Evolutionary conservation across 306 rosid genomes (phyloP).

Genomic region (Geum urbanum): DNA sequence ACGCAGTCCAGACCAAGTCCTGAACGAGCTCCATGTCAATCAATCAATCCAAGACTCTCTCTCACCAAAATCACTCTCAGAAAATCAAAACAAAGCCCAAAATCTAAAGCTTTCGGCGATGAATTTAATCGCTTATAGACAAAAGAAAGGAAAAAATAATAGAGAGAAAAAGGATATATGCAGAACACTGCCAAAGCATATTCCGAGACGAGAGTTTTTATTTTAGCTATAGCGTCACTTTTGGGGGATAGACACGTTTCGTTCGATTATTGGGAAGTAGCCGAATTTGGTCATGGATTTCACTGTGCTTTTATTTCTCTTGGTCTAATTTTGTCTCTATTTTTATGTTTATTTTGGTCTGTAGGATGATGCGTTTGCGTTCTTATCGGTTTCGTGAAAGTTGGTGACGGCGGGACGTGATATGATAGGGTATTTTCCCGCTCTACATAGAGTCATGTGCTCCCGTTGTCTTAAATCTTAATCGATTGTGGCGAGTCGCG

Average conservation of each 20-base stretch:
- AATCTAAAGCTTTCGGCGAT: background rate
- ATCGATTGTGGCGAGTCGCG: background rate
- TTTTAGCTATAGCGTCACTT: background rate
- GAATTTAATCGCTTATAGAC: background rate
- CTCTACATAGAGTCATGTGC: background rate
- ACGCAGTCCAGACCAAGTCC: constrained; percentile 47
- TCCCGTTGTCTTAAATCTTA: background rate
- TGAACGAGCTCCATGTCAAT: constrained; percentile 50
- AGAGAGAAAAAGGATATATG: constrained; percentile 38
- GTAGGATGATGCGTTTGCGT: background rate
- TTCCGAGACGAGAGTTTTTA: constrained; percentile 22
- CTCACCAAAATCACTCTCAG: background rate
- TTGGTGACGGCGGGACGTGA: constrained; percentile 11
- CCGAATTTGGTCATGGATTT: background rate
- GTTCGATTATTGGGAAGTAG: background rate
- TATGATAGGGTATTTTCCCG: too few relatives aligned
- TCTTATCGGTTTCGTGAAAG: background rate
- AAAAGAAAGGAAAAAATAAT: background rate
- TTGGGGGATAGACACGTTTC: background rate
- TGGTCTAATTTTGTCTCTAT: background rate
- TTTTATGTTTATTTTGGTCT: background rate
- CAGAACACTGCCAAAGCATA: constrained; percentile 52
- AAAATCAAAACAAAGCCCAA: background rate
- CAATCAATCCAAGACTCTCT: background rate
- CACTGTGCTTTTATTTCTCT: background rate